Base-by-base conservation (phyloP, 805 yeast genomes). In the Lachancea mirantina region DNA sequence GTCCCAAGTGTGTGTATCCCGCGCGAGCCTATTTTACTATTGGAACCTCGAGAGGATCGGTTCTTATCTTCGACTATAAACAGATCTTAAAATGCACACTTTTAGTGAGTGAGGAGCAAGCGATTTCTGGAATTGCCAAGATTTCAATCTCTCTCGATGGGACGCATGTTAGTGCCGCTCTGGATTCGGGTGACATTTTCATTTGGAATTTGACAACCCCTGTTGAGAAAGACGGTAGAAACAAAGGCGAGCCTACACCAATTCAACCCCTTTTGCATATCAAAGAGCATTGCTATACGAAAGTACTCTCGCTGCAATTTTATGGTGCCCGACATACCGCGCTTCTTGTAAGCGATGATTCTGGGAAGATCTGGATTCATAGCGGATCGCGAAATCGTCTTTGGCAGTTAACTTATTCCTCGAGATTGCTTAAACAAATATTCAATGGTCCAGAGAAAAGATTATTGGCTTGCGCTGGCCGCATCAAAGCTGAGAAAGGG, bases 41-140 rank as follows among this genome's bases (percentile, higher is more conserved):
- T 6, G 96, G 94, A 2, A 87, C 96, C 0, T 47, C 69, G 0
- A 70, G 69, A 31, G 95, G 95, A 2, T 60, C 54, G 22, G 61
- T 84, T 0, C 54, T 83, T 4, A 63, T 81, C 4, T 87, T 84
- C 53, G 80, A 78, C 46, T 78, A 76, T 40, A 69, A 69, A 26
- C 95, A 88, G 52, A 63, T 61, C 19, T 49, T 82, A 4, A 60
- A 68, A 9, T 57, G 59, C 26, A 64, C 67, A 6, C 35, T 58
- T 17, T 32, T 47, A 2, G 57, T 58, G 5, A 40, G 41, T 10
- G 28, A 32, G 11, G 32, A 39, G 19, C 30, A 38, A 17, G 17
- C 52, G 9, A 51, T 64, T 21, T 76, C 79, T 0, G 44, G 66
- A 0, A 74, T 84, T 1, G 67, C 81, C 0, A 39, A 73, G 2